Evolutionary conservation across 176 grass and related monocot genomes (phyloP), one percentile per base, ranked within the genome.

Genomic region (Hsuehochloa calcarea): DNA sequence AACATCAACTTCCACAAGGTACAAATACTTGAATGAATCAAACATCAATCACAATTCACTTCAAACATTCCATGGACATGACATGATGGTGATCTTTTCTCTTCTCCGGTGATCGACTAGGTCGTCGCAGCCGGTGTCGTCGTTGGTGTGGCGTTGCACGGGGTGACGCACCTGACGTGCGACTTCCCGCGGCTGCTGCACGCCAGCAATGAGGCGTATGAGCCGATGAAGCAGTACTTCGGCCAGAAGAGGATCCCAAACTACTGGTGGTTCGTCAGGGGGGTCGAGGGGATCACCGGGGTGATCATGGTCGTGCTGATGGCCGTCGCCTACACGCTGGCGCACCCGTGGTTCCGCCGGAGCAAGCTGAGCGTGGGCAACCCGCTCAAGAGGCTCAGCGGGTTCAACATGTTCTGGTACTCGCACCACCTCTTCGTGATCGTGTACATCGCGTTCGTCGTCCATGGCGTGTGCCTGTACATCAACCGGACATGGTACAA

Each of bases 371-470:
- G 84, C 27, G 88, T 85, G 4, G 45, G 68, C 25, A 99, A 90
- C 84, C 88, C 94, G 27, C 81, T 96, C 0, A 58, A 68, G 8
- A 44, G 76, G 20, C 84, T 96, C 77, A 90, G 89, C 38, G 91
- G 91, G 1, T 99, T 99, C 90, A 99, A 99, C 83, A 92, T 91
- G 23, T 99, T 99, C 62, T 99, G 96, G 96, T 99, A 99, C 83
- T 96, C 96, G 0, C 96, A 99, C 74, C 96, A 99, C 85, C 93
- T 99, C 34, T 99, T 99, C 62, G 78, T 99, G 49, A 11, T 99
- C 71, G 96, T 99, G 16, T 99, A 96, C 60, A 39, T 81, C 10
- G 85, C 88, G 3, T 86, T 92, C 25, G 62, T 96, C 38, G 90
- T 94, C 65, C 93, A 99, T 4, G 96, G 93, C 50, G 73, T 87